A percentile compares a stretch with the other conserved stretches of the same genome.
Evolutionary conservation across 345 rosid species (phyloP).

Genomic region (Salix arbutifolia): DNA sequence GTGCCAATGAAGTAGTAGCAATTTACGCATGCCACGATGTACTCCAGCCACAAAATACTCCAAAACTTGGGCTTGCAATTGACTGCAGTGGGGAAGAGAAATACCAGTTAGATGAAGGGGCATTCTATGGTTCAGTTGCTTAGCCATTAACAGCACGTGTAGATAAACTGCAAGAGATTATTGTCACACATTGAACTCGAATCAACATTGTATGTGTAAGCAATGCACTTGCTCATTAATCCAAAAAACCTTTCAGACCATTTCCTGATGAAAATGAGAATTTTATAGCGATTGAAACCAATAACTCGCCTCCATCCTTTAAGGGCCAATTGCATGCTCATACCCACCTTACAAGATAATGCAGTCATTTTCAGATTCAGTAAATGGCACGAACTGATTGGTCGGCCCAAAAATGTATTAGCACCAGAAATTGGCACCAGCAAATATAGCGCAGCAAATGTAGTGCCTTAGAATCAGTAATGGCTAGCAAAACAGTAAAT

Average conservation of each 20-base stretch:
- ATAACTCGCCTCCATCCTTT: background rate
- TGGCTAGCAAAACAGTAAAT: background rate
- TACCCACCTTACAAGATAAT: background rate
- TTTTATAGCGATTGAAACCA: background rate
- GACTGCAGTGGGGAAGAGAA: background rate
- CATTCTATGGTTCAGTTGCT: background rate
- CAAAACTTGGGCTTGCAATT: conserved; percentile 6
- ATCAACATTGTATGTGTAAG: too few relatives aligned
- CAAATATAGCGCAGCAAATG: background rate
- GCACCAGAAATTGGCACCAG: too few relatives aligned
- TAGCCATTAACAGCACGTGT: background rate
- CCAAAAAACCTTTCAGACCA: background rate
- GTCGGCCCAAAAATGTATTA: too few relatives aligned
- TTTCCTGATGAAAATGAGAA: background rate
- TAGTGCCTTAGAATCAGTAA: background rate
- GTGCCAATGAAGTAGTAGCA: conserved; percentile 18
- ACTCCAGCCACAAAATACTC: conserved; percentile 4
- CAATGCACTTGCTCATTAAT: too few relatives aligned
- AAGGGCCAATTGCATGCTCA: background rate
- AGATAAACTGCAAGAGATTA: background rate
- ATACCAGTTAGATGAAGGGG: background rate
- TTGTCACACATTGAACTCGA: background rate
- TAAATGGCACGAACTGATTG: too few relatives aligned
- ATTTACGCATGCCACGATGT: conserved; percentile 3
- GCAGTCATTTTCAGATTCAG: background rate